Evolutionary conservation across 768 basidiomycete species (phyloP).

Genomic region (Termitomyces sp.): DNA sequence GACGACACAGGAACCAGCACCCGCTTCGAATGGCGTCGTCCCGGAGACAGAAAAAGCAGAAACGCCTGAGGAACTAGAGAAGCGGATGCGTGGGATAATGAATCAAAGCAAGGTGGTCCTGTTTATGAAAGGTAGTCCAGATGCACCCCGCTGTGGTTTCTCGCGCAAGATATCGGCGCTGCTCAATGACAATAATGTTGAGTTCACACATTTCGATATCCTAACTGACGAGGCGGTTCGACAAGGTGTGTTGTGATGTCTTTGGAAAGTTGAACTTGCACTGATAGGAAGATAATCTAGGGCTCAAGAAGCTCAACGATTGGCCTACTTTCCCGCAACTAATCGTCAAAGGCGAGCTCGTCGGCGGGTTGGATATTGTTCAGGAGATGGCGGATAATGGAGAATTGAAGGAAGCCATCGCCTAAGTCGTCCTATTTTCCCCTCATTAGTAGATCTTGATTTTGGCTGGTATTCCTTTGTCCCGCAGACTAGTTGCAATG

Average conservation of each 20-base stretch:
- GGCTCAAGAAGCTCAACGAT: conserved; percentile 73
- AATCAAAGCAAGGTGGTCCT: conserved; percentile 72
- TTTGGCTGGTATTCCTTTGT: background rate
- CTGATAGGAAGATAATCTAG: conserved; percentile 27
- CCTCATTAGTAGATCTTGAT: background rate
- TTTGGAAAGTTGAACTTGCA: background rate
- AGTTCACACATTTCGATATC: conserved; percentile 82
- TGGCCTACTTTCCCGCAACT: conserved; percentile 92
- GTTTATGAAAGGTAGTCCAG: conserved; percentile 89
- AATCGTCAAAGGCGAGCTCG: conserved; percentile 85
- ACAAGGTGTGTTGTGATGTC: conserved; percentile 50
- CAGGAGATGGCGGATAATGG: conserved; percentile 83
- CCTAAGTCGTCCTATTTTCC: conserved; percentile 5
- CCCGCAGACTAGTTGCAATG: background rate
- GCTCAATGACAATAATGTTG: conserved; percentile 58
- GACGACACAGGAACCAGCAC: conserved; percentile 41
- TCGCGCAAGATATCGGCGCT: conserved; percentile 71
- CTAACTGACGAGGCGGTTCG: conserved; percentile 76
- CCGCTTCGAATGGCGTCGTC: conserved; percentile 21
- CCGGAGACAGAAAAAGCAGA: conserved; percentile 32
- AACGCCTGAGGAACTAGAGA: conserved; percentile 61
- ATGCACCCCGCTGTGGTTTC: conserved; percentile 81
- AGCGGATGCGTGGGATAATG: conserved; percentile 72
- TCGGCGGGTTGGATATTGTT: conserved; percentile 93
- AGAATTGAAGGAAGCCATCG: conserved; percentile 58